Conservation (phyloP, 257 asterid genomes). For the Solanum chmielewskii region DNA sequence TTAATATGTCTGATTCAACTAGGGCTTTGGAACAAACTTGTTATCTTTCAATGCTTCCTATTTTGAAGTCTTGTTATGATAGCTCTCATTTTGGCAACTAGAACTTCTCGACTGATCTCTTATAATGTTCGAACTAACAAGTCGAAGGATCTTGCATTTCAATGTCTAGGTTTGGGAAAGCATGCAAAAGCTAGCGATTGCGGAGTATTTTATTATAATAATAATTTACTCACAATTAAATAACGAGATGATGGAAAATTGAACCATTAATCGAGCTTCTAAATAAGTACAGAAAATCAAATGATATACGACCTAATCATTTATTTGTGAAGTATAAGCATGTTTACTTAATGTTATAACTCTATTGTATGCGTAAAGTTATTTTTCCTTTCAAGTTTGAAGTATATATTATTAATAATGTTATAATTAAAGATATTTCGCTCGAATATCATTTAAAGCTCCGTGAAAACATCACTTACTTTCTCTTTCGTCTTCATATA, state of each 20-base stretch:
- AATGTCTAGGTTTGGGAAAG: no score
- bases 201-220: background rate
- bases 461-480: background rate
- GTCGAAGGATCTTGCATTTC: background rate
- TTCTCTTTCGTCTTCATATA: background rate
- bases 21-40: background rate
- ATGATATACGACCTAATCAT: background rate
- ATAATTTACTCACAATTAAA: no score
- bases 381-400: no score
- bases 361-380: background rate
- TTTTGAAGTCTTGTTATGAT: background rate
- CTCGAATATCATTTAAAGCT: background rate
- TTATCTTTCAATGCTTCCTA: background rate
- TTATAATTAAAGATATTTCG: background rate
- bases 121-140: background rate
- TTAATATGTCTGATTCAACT: no score
- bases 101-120: background rate
- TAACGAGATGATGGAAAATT: background rate
- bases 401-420: no score
- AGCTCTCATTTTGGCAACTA: background rate
- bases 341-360: background rate
- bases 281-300: background rate
- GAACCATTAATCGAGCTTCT: background rate
- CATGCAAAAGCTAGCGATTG: background rate
- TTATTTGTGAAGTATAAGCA: background rate